These are phyloP conservation scores for Purpureocillium lavendulum DNA, from an alignment of 2,329 filamentous ascomycete species.

Conservation along the genomic window DNA sequence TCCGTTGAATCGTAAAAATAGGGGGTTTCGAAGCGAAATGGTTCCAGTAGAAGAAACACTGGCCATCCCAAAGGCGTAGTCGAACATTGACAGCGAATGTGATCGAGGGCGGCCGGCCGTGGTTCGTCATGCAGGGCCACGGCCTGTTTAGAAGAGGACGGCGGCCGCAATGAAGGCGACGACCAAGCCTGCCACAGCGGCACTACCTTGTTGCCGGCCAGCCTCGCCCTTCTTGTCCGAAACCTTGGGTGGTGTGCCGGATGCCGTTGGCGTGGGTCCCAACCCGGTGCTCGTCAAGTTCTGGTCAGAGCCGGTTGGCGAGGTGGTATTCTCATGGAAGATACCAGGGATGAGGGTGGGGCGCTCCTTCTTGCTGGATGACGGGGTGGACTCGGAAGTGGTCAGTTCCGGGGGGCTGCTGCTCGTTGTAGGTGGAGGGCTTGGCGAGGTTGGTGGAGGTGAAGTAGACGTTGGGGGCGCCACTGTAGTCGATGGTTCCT, in stretches of 20 bases:
- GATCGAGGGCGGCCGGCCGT: no score
- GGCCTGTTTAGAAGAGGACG: slow-evolving; percentile 32
- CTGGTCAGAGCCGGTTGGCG: slow-evolving; percentile 9
- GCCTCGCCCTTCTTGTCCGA: slow-evolving; percentile 34
- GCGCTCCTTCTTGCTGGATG: slow-evolving; percentile 6
- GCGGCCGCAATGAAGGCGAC: slow-evolving; percentile 47
- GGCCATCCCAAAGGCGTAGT: no score
- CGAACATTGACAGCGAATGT: no score
- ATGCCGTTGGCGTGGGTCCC: slow-evolving; percentile 14
- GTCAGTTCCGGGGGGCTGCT: neutral
- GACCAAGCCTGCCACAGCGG: slow-evolving; percentile 44
- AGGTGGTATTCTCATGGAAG: slow-evolving; percentile 44
- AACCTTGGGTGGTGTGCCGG: slow-evolving; percentile 21
- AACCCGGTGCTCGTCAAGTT: slow-evolving; percentile 2
- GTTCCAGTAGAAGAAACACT: no score
- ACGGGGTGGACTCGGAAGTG: slow-evolving; percentile 4
- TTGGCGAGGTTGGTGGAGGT: neutral
- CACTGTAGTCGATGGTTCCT: neutral
- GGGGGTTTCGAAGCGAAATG: no score
- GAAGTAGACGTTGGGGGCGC: slow-evolving; percentile 7
- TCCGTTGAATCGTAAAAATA: slow-evolving; percentile 2
- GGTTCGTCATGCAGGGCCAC: neutral
- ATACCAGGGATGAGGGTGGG: slow-evolving; percentile 34
- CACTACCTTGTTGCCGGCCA: slow-evolving; percentile 38
- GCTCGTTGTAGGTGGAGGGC: neutral